phyloP scores from a whole-genome alignment of 129 eudicot genomes.

The Pulicaria dysenterica region DNA sequence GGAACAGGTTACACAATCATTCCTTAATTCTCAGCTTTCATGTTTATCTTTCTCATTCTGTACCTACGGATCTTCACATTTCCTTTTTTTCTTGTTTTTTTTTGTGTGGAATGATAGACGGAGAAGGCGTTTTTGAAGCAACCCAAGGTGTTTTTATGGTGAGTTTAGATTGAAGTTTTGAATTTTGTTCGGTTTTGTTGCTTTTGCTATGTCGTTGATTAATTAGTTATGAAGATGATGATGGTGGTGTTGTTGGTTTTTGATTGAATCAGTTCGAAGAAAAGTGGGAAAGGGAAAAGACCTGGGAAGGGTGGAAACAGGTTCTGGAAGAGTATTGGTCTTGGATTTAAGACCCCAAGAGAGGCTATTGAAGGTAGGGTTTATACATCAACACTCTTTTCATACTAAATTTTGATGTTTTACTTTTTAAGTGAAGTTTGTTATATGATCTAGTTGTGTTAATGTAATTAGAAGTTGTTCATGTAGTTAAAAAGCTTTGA shows the following conservation, averaged over 20 bases:
- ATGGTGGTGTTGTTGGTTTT: not conserved
- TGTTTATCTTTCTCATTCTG: not conserved
- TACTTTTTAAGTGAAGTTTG: too few relatives aligned
- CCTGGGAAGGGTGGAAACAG: conserved; percentile 52
- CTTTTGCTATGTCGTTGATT: not conserved
- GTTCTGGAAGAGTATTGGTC: conserved; percentile 43
- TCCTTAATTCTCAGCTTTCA: not conserved
- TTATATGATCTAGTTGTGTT: too few relatives aligned
- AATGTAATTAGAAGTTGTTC: too few relatives aligned
- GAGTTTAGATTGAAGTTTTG: not conserved
- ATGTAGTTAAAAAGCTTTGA: too few relatives aligned
- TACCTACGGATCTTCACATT: not conserved
- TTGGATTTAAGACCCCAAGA: conserved; percentile 46
- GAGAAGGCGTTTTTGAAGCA: conserved; percentile 58
- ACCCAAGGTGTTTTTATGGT: conserved; percentile 49
- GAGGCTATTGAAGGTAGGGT: conserved; percentile 43
- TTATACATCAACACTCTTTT: not conserved
- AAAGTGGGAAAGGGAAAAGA: conserved; percentile 48
- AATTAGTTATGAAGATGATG: not conserved
- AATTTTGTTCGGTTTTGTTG: not conserved
- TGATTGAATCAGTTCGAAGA: conserved; percentile 39
- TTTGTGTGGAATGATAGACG: conserved; percentile 23
- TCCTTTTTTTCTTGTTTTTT: not conserved
- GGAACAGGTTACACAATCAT: conserved; percentile 27
- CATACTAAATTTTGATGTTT: not conserved